These are phyloP conservation scores for Singerocomus inundabilis DNA, from an alignment of 1,284 basidiomycete genomes.

Conservation along the genomic window DNA sequence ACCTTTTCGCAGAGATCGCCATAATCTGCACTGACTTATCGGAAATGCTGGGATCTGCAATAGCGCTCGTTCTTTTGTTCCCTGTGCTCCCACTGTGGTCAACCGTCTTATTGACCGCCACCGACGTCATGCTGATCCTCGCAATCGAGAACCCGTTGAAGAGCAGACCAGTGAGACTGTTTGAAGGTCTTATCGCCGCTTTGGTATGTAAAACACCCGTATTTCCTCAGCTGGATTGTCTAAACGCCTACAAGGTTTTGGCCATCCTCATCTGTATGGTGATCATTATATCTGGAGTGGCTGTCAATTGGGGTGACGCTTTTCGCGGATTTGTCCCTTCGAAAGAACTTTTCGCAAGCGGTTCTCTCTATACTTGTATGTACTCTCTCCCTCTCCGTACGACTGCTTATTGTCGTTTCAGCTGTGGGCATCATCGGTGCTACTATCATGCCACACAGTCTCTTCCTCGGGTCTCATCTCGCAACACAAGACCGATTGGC, in stretches of 20 bases:
- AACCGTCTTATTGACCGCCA: slow-evolving; percentile 67
- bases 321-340: slow-evolving; percentile 89
- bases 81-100: slow-evolving; percentile 67
- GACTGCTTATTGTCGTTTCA: slow-evolving; percentile 31
- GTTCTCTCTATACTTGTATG: slow-evolving; percentile 78
- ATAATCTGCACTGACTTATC: slow-evolving; percentile 64
- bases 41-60: slow-evolving; percentile 70
- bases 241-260: slow-evolving; percentile 54
- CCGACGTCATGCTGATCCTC: slow-evolving; percentile 69
- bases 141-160: slow-evolving; percentile 45
- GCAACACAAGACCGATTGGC: slow-evolving; percentile 75
- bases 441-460: slow-evolving; percentile 88
- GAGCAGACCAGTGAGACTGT: slow-evolving; percentile 46
- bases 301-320: slow-evolving; percentile 74
- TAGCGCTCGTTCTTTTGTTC: slow-evolving; percentile 72
- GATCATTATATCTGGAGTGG: slow-evolving; percentile 73
- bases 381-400: background rate
- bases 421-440: slow-evolving; percentile 83
- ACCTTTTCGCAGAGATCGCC: slow-evolving; percentile 58
- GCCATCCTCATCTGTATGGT: slow-evolving; percentile 82
- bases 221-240: background rate
- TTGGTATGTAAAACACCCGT: slow-evolving; percentile 40
- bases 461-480: slow-evolving; percentile 86
- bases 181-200: slow-evolving; percentile 67
- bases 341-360: slow-evolving; percentile 56